phyloP scores from a whole-genome alignment of 2,329 filamentous ascomycete genomes.

The Cercospora janseana region DNA sequence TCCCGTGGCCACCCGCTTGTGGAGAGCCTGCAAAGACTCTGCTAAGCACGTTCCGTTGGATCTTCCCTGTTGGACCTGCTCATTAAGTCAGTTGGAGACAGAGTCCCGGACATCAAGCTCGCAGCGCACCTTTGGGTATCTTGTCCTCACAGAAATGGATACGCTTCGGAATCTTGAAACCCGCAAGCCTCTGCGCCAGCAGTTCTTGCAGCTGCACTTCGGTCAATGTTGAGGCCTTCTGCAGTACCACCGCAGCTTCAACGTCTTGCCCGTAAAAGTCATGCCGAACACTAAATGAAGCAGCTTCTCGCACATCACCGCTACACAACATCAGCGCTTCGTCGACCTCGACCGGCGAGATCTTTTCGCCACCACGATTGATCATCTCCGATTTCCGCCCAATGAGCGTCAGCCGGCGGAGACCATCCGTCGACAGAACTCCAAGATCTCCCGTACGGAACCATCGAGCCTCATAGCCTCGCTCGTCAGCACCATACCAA shows the following conservation, averaged over 20 bases:
- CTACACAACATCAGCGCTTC: neutral
- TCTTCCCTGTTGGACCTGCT: neutral
- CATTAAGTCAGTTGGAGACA: no score
- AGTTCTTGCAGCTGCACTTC: neutral
- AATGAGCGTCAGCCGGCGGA: conserved; percentile 67
- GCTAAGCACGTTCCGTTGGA: neutral
- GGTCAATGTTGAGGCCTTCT: neutral
- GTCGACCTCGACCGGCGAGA: conserved; percentile 82
- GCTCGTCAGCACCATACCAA: conserved; percentile 15
- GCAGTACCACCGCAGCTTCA: neutral
- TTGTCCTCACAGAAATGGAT: neutral
- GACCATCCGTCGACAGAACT: conserved; percentile 73
- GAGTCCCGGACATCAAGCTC: no score
- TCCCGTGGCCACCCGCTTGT: neutral
- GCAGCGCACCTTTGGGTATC: neutral
- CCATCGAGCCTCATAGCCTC: conserved; percentile 56
- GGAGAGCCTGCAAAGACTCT: neutral
- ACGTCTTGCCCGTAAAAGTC: neutral
- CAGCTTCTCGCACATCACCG: neutral
- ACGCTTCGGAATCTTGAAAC: neutral
- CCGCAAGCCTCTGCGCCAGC: neutral
- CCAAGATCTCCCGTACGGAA: conserved; percentile 87
- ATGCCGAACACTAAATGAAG: neutral
- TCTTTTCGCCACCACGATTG: conserved; percentile 86
- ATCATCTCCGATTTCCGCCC: conserved; percentile 91